These are phyloP conservation scores for Ballota nigra DNA, from an alignment of 257 asterid genomes.

Conservation along the genomic window DNA sequence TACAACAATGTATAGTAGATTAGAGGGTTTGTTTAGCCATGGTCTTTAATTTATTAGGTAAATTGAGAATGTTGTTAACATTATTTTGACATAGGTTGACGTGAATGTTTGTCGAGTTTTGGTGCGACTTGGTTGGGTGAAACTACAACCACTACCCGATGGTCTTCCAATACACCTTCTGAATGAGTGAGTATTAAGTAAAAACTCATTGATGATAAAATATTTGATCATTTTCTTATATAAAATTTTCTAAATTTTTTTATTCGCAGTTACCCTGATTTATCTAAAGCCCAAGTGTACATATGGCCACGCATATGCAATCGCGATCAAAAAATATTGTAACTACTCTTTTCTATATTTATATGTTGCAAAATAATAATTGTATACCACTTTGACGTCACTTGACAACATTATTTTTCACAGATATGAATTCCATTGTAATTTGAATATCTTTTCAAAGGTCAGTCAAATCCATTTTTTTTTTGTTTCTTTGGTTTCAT, in stretches of 20 bases:
- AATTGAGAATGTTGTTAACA: neutral
- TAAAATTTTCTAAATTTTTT: neutral
- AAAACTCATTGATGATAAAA: neutral
- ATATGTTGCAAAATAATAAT: neutral
- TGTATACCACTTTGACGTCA: neutral
- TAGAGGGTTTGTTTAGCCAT: no score
- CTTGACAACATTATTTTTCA: conserved; percentile 11
- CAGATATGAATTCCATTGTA: conserved; percentile 59
- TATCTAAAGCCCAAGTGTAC: conserved; percentile 49
- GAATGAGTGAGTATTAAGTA: conserved; percentile 35
- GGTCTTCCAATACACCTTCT: conserved; percentile 48
- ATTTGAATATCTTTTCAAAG: conserved; percentile 54
- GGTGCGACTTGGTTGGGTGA: conserved; percentile 73
- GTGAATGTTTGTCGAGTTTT: conserved; percentile 55
- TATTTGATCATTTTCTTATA: neutral
- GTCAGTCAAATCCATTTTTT: conserved; percentile 28
- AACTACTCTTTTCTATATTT: neutral
- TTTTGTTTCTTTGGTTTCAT: neutral
- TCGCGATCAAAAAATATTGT: conserved; percentile 24
- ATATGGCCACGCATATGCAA: conserved; percentile 53
- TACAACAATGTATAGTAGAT: no score
- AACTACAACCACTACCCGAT: conserved; percentile 52
- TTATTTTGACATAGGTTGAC: conserved; percentile 49
- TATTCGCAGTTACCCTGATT: conserved; percentile 44
- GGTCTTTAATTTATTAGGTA: no score